phyloP scores from a whole-genome alignment of 2,329 filamentous ascomycete species.

The Pezicula rhizophila region DNA sequence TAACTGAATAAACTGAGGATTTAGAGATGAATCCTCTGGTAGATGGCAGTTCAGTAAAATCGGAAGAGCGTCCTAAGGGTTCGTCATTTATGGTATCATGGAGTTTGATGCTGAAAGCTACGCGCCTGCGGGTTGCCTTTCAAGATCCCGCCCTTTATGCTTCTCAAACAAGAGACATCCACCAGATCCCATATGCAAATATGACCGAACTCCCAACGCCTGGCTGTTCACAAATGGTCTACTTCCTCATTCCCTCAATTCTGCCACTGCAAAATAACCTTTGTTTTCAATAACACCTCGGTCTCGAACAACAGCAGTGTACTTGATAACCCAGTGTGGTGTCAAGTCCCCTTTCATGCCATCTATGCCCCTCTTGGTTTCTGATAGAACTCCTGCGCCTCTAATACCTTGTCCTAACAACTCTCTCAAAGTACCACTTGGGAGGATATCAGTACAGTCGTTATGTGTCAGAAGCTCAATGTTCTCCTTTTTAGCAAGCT shows the following conservation, averaged over 20 bases:
- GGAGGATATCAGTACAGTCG: constrained; percentile 88
- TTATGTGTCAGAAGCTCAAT: constrained; percentile 91
- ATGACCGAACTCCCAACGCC: not conserved
- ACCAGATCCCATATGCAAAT: not conserved
- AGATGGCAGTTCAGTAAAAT: too few species aligned
- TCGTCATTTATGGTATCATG: too few species aligned
- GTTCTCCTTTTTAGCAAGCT: constrained; percentile 73
- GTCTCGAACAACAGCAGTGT: constrained; percentile 90
- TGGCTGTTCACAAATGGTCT: not conserved
- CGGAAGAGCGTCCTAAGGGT: too few species aligned
- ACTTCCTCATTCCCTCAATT: constrained; percentile 44
- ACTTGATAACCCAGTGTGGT: constrained; percentile 94
- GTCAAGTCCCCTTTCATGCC: constrained; percentile 72
- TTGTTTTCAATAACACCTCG: constrained; percentile 97
- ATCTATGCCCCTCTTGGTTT: constrained; percentile 33
- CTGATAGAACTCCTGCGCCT: constrained; percentile 70
- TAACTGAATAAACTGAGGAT: too few species aligned
- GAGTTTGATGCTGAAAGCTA: too few species aligned
- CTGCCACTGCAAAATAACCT: constrained; percentile 88
- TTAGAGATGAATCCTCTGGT: too few species aligned
- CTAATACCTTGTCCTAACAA: constrained; percentile 67
- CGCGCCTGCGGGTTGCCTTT: too few species aligned
- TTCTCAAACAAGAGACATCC: not conserved
- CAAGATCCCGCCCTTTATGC: too few species aligned
- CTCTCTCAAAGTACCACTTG: constrained; percentile 76